A percentile compares a stretch with the other conserved stretches of the same genome.
These are phyloP conservation scores for Taxillus chinensis DNA, from an alignment of 164 flowering plant species.

Conservation along the genomic window DNA sequence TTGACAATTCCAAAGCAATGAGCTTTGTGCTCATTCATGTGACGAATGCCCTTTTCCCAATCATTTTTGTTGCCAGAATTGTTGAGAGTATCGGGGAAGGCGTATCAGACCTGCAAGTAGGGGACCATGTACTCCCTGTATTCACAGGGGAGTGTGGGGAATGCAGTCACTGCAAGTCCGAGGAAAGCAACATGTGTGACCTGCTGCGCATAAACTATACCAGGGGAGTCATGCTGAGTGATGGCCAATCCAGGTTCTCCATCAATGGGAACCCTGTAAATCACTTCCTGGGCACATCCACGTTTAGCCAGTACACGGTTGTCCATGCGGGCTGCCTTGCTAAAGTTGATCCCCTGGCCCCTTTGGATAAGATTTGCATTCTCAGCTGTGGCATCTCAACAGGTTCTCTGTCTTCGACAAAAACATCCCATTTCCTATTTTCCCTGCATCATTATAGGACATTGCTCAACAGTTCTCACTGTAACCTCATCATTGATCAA, in stretches of 20 bases:
- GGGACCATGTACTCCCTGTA: slow-evolving; percentile 17
- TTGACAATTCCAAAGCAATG: too few relatives aligned
- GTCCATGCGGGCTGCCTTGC: slow-evolving; percentile 13
- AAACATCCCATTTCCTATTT: background rate
- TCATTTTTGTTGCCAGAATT: slow-evolving; percentile 5
- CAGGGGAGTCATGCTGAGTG: slow-evolving; percentile 16
- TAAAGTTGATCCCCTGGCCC: slow-evolving; percentile 13
- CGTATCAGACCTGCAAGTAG: slow-evolving; percentile 10
- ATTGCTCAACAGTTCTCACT: too few relatives aligned
- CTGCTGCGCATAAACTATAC: slow-evolving; percentile 14
- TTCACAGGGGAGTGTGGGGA: slow-evolving; percentile 20
- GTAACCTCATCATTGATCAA: background rate
- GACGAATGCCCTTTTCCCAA: too few relatives aligned
- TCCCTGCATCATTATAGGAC: too few relatives aligned
- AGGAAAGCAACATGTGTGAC: slow-evolving; percentile 19
- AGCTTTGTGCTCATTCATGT: too few relatives aligned
- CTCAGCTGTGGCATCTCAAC: slow-evolving; percentile 22
- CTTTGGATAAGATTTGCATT: slow-evolving; percentile 18
- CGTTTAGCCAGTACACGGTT: slow-evolving; percentile 6
- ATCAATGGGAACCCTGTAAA: slow-evolving; percentile 14
- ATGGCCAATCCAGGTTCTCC: slow-evolving; percentile 14
- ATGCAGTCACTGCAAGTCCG: slow-evolving; percentile 15
- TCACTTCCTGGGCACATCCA: slow-evolving; percentile 14
- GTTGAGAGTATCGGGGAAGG: slow-evolving; percentile 14
- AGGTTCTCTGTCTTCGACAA: slow-evolving; percentile 5